phyloP scores from a whole-genome alignment of 306 rosid genomes.

The Cajanus cajan region DNA sequence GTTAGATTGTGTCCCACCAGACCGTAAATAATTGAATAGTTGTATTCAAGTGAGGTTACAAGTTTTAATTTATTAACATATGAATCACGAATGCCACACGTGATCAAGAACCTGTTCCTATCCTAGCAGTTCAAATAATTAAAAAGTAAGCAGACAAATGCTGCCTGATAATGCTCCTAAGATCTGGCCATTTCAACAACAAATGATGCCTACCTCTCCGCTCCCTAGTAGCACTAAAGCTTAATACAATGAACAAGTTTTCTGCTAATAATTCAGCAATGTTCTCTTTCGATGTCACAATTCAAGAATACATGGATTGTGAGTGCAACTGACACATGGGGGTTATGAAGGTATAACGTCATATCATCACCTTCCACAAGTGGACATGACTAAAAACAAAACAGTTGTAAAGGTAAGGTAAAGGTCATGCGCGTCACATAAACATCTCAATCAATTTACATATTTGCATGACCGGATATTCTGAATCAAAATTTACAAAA shows the following conservation, averaged over 20 bases:
- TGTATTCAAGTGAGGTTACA: constrained; percentile 5
- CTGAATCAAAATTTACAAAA: constrained; percentile 33
- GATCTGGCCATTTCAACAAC: constrained; percentile 24
- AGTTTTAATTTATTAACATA: constrained; percentile 7
- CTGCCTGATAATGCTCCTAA: constrained; percentile 24
- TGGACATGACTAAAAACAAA: constrained; percentile 17
- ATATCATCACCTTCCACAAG: constrained; percentile 18
- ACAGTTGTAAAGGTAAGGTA: constrained; percentile 7
- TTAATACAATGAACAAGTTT: constrained; percentile 19
- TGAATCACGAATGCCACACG: constrained; percentile 2
- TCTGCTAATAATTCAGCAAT: constrained; percentile 28
- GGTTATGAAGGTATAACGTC: constrained; percentile 1
- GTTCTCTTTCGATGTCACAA: constrained; percentile 35
- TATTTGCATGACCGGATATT: constrained; percentile 31
- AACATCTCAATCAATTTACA: constrained; percentile 40
- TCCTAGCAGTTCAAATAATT: background rate
- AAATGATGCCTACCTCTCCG: constrained; percentile 6
- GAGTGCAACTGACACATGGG: constrained; percentile 27
- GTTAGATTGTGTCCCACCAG: constrained; percentile 32
- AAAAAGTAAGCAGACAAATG: constrained; percentile 24
- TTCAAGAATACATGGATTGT: constrained; percentile 27
- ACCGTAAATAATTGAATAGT: constrained; percentile 23
- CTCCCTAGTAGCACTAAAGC: constrained; percentile 2
- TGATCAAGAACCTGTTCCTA: background rate
- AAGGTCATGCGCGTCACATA: constrained; percentile 11